These are phyloP conservation scores for Ogataea degrootiae DNA, from an alignment of 805 yeast species.

Conservation along the genomic window DNA sequence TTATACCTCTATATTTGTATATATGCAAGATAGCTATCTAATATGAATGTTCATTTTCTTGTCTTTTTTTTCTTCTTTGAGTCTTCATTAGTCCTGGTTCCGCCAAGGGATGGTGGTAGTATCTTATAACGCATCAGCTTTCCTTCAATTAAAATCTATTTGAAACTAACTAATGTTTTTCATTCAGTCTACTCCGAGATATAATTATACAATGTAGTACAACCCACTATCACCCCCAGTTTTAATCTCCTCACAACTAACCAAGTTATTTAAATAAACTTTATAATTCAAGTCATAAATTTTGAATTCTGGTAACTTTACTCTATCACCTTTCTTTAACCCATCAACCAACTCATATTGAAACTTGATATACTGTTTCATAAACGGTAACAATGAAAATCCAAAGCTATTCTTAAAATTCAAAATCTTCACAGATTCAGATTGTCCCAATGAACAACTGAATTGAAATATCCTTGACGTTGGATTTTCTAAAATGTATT, in stretches of 20 bases:
- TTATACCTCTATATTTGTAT: no score
- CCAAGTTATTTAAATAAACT: conserved; percentile 50
- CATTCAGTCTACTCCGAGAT: no score
- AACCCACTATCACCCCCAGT: conserved; percentile 28
- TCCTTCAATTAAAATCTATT: no score
- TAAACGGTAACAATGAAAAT: conserved; percentile 60
- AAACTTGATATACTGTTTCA: conserved; percentile 42
- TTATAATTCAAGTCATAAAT: conserved; percentile 68
- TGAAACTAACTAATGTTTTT: no score
- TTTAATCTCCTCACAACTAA: conserved; percentile 32
- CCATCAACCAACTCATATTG: conserved; percentile 27
- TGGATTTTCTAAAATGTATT: conserved; percentile 67
- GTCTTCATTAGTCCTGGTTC: background rate
- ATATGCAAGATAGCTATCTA: no score
- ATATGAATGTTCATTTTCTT: background rate
- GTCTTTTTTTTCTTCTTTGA: background rate
- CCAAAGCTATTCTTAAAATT: conserved; percentile 28
- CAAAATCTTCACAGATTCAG: conserved; percentile 20
- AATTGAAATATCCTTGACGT: conserved; percentile 66
- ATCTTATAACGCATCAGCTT: no score
- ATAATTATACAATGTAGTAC: conserved; percentile 7
- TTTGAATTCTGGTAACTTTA: conserved; percentile 52
- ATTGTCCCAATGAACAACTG: conserved; percentile 22
- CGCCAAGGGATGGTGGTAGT: no score
- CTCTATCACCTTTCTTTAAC: conserved; percentile 18